A percentile compares a stretch with the other conserved stretches of the same genome.
Conservation (phyloP, 345 rosid species). For the Salix exigua region DNA sequence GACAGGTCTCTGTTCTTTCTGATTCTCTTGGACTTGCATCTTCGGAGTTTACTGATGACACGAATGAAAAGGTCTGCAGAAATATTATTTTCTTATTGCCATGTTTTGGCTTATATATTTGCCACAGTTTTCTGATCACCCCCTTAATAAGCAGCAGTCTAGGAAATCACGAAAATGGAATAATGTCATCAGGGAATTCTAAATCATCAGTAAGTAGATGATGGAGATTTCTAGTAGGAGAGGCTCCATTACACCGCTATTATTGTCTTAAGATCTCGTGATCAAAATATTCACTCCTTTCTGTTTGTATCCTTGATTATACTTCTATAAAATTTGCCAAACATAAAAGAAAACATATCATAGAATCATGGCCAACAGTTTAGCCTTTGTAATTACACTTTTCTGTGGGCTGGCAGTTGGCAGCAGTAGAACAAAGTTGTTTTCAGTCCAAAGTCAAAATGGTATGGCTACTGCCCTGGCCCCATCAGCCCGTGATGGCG, state of each 20-base stretch:
- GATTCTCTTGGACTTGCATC: not conserved
- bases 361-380: constrained; percentile 5
- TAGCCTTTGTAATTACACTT: not conserved
- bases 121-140: not conserved
- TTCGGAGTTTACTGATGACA: not conserved
- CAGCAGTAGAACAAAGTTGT: constrained; percentile 7
- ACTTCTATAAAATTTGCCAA: constrained; percentile 4
- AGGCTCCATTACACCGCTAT: not conserved
- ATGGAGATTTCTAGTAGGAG: not conserved
- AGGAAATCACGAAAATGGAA: not conserved
- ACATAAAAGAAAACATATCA: not conserved
- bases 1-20: not conserved
- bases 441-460: not conserved
- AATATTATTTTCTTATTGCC: not conserved
- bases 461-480: not conserved
- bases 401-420: constrained; percentile 12
- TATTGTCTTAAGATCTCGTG: not conserved
- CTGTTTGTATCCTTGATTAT: not conserved
- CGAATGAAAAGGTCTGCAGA: not conserved
- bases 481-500: constrained; percentile 4
- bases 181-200: not conserved
- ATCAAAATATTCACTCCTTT: not conserved
- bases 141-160: not conserved
- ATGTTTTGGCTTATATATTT: constrained; percentile 2
- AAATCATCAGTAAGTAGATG: not conserved